A percentile compares a stretch with the other conserved stretches of the same genome.
These are phyloP conservation scores for Penicillium antarcticum DNA, from an alignment of 495 filamentous ascomycete species.

Conservation along the genomic window DNA sequence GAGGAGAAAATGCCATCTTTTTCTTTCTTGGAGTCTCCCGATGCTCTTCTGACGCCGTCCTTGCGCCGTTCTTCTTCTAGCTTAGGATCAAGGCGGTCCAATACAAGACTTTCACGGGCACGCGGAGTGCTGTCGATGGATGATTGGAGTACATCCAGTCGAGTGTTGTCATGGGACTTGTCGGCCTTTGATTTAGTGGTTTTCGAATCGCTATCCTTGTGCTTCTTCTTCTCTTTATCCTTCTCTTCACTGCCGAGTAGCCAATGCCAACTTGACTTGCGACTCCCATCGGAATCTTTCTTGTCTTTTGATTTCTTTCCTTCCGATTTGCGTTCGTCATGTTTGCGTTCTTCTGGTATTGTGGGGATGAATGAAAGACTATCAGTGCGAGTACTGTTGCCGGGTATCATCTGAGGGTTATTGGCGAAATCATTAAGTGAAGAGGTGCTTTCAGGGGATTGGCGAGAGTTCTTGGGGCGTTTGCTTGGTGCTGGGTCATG, in stretches of 20 bases:
- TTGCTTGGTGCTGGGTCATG: slow-evolving; percentile 22
- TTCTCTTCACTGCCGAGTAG: slow-evolving; percentile 66
- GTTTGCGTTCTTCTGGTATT: slow-evolving; percentile 61
- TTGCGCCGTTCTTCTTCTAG: slow-evolving; percentile 83
- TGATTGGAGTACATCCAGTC: slow-evolving; percentile 76
- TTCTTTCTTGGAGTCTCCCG: slow-evolving; percentile 79
- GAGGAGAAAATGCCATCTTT: slow-evolving; percentile 85
- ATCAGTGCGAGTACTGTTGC: slow-evolving; percentile 69
- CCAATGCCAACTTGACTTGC: slow-evolving; percentile 90
- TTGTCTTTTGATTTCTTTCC: slow-evolving; percentile 62
- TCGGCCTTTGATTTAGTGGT: slow-evolving; percentile 62
- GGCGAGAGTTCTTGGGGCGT: slow-evolving; percentile 23
- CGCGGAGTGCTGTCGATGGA: slow-evolving; percentile 66
- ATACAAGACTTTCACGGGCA: slow-evolving; percentile 76
- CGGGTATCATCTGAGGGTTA: slow-evolving; percentile 55
- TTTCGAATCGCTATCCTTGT: slow-evolving; percentile 59
- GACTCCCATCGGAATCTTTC: slow-evolving; percentile 55
- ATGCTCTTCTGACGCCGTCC: slow-evolving; percentile 68
- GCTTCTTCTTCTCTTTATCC: slow-evolving; percentile 65
- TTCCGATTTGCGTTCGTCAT: slow-evolving; percentile 60
- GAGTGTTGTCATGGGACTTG: slow-evolving; percentile 62
- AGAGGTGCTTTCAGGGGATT: slow-evolving; percentile 22
- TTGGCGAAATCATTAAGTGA: slow-evolving; percentile 37
- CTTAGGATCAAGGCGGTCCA: slow-evolving; percentile 74
- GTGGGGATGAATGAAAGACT: slow-evolving; percentile 83